phyloP scores from a whole-genome alignment of 2,329 filamentous ascomycete genomes.

The Fusarium sp. region DNA sequence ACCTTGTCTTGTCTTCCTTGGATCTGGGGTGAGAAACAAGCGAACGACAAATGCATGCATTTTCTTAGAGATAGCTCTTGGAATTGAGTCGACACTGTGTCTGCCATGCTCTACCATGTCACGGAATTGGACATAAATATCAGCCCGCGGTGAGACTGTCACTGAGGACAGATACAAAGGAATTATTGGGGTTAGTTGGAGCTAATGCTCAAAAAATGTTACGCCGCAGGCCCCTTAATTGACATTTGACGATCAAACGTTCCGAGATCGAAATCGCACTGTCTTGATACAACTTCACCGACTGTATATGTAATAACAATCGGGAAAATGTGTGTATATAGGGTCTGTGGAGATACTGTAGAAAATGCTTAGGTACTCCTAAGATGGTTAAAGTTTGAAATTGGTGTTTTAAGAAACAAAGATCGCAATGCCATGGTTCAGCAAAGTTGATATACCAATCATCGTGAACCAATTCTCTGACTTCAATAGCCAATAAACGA shows the following conservation, averaged over 20 bases:
- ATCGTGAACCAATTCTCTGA: background rate
- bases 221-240: slow-evolving; percentile 35
- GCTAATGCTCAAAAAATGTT: slow-evolving; percentile 13
- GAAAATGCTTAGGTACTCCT: background rate
- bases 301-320: background rate
- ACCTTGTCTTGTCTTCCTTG: slow-evolving; percentile 32
- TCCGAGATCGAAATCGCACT: slow-evolving; percentile 32
- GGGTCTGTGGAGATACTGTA: background rate
- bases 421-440: background rate
- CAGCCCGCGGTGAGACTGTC: slow-evolving; percentile 12
- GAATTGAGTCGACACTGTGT: slow-evolving; percentile 36
- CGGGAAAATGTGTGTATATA: background rate
- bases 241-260: slow-evolving; percentile 38
- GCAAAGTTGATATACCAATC: background rate
- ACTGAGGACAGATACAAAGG: background rate
- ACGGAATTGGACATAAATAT: slow-evolving; percentile 4
- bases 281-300: slow-evolving; percentile 17
- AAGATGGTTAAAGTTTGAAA: background rate
- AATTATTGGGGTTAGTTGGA: background rate
- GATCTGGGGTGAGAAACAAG: slow-evolving; percentile 36
- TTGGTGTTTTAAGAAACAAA: background rate
- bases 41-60: slow-evolving; percentile 34
- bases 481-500: background rate
- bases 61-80: slow-evolving; percentile 17
- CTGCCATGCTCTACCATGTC: slow-evolving; percentile 18